phyloP scores from a whole-genome alignment of 1,139 yeast species.

The Candida anutae region DNA sequence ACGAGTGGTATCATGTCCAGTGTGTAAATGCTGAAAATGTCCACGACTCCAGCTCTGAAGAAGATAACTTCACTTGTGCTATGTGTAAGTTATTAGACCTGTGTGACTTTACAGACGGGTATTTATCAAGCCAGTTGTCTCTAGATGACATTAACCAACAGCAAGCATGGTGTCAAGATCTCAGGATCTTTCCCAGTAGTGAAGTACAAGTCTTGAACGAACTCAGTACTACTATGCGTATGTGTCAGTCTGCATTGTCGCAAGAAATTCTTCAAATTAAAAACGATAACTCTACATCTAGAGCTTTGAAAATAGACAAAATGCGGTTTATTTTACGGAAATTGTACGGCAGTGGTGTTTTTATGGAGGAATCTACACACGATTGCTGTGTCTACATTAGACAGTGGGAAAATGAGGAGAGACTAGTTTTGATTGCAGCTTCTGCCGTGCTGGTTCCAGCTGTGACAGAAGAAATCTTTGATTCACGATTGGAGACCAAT shows the following conservation, averaged over 20 bases:
- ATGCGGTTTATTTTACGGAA: conserved; percentile 24
- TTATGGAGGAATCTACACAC: conserved; percentile 21
- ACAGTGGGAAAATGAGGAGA: too few relatives aligned
- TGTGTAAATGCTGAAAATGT: conserved; percentile 46
- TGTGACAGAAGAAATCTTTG: too few relatives aligned
- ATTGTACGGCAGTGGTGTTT: conserved; percentile 26
- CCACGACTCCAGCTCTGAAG: conserved; percentile 19
- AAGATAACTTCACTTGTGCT: conserved; percentile 54
- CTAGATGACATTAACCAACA: conserved; percentile 11
- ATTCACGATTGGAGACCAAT: too few relatives aligned
- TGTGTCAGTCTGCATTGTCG: conserved; percentile 7
- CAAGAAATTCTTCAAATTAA: conserved; percentile 10
- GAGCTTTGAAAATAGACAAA: conserved; percentile 15
- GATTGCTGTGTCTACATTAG: too few relatives aligned
- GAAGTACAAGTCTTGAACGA: conserved; percentile 25
- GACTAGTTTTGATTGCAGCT: too few relatives aligned
- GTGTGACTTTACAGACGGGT: conserved; percentile 9
- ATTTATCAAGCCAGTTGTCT: conserved; percentile 15
- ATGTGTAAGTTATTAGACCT: conserved; percentile 41
- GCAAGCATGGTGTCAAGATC: conserved; percentile 20
- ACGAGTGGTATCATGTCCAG: conserved; percentile 72
- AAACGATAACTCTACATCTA: conserved; percentile 4
- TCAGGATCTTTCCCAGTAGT: conserved; percentile 32
- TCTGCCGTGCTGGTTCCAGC: too few relatives aligned
- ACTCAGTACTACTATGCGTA: conserved; percentile 8